These are phyloP conservation scores for Phyllostachys edulis DNA, from an alignment of 176 grass and related monocot species.

Conservation along the genomic window DNA sequence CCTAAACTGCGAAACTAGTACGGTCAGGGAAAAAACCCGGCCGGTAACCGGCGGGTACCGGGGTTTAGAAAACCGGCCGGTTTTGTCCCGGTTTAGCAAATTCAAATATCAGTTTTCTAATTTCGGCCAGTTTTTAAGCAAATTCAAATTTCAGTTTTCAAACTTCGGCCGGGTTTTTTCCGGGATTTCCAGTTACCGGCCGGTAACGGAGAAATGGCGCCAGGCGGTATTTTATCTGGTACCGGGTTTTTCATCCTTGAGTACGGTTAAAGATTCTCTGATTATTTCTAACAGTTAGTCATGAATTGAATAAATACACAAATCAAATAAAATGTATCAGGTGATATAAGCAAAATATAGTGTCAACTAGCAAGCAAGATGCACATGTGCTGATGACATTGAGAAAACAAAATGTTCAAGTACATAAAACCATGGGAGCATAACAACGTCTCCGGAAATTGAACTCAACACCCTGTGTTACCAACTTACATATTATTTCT, in stretches of 20 bases:
- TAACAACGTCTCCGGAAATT: neutral
- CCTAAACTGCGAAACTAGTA: neutral
- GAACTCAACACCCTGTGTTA: neutral
- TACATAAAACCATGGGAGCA: neutral
- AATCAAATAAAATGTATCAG: neutral
- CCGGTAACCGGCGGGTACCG: no score
- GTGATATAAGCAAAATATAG: neutral
- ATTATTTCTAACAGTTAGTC: neutral
- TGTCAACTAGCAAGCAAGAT: slow-evolving; percentile 11
- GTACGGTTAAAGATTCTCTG: neutral
- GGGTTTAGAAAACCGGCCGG: no score
- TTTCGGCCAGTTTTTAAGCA: no score
- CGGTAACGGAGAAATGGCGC: no score
- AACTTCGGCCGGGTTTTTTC: no score
- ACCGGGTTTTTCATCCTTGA: no score
- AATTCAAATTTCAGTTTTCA: no score
- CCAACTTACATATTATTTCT: neutral
- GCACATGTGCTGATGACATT: slow-evolving; percentile 14
- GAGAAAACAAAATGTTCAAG: slow-evolving; percentile 10
- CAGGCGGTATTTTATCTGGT: no score
- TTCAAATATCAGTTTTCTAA: no score
- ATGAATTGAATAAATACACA: neutral
- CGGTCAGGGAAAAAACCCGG: no score
- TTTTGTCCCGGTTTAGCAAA: no score
- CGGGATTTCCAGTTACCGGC: no score